phyloP scores from a whole-genome alignment of 805 yeast species.

The Kockiozyma suomiensis region DNA sequence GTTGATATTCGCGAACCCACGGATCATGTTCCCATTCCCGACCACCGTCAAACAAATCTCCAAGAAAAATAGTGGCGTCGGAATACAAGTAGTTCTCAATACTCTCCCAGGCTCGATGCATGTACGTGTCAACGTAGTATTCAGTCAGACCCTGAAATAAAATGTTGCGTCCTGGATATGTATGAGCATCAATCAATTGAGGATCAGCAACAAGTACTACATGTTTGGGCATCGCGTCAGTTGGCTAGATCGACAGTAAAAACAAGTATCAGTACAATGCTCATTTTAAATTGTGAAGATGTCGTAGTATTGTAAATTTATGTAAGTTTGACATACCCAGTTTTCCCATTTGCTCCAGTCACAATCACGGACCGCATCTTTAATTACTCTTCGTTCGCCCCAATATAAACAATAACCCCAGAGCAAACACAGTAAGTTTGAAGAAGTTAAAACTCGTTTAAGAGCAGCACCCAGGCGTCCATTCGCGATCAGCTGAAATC shows the following conservation, averaged over 20 bases:
- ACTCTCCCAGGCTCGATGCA: conserved; percentile 70
- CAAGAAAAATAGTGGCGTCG: conserved; percentile 74
- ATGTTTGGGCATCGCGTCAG: conserved; percentile 27
- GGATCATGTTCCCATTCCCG: conserved; percentile 72
- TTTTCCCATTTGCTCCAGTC: conserved; percentile 70
- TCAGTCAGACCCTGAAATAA: conserved; percentile 58
- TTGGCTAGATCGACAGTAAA: conserved; percentile 1
- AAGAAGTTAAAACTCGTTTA: conserved; percentile 12
- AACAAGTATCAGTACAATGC: not conserved
- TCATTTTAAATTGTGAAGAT: no score
- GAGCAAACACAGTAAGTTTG: conserved; percentile 35
- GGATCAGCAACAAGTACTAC: conserved; percentile 79
- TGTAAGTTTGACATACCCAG: conserved; percentile 45
- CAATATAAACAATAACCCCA: conserved; percentile 55
- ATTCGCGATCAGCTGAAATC: conserved; percentile 3
- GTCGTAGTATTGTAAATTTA: not conserved
- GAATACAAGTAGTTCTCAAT: conserved; percentile 66
- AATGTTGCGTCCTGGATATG: conserved; percentile 74
- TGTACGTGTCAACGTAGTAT: conserved; percentile 72
- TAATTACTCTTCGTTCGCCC: conserved; percentile 57
- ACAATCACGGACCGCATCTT: conserved; percentile 51
- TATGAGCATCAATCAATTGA: conserved; percentile 83
- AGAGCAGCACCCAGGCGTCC: conserved; percentile 12
- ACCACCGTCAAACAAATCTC: conserved; percentile 95
- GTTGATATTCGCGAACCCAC: conserved; percentile 69